Base-by-base conservation (phyloP, 495 filamentous ascomycete species). In the Lasiosphaeris hirsuta region DNA sequence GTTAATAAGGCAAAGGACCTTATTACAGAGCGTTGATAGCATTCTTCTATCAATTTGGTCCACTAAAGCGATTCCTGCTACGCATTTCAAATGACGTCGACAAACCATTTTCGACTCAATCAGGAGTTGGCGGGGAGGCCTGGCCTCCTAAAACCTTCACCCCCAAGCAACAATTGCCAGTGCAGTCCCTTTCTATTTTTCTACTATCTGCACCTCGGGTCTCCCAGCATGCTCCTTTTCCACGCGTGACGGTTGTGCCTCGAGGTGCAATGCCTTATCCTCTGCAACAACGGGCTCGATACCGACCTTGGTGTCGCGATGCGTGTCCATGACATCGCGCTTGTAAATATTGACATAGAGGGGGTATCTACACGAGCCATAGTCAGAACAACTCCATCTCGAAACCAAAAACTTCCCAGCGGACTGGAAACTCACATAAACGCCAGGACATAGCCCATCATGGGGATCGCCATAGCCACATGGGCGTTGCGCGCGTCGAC, bases 291-390 rank as follows among this genome's bases (percentile, higher is more conserved):
- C 35, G 4, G 61, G 61, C 58, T 56, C 67, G 30, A 66, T 61
- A 10, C 66, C 68, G 18, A 78, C 62, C 35, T 71, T 66, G n/a
- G 68, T 74, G 10, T 71, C 69, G n/a, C 74, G 72, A 52, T 76
- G 75, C 15, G 66, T 67, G 65, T 81, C 78, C 67, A 79, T 69
- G 52, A 64, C 60, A 40, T 79, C 75, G 14, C 58, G 68, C 46
- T 78, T 78, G 57, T 59, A 78, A 10, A 79, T 47, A 56, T 80
- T 79, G 34, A 78, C 63, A 50, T 79, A 78, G 47, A 80, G 67
- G 0, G 78, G 76, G 57, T 78, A 78, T 44, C 74, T 89, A 7
- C 86, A 85, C 63, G 83, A 11, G 10, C 15, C 23, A 10, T 4
- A 41, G 40, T 15, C 38, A 52, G 19, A 17, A 42, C 13, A 41